Percentiles rank a stretch among this genome's conserved stretches.
Evolutionary conservation across 257 asterid species (phyloP).

Genomic region (Paraleonurus japonicus): DNA sequence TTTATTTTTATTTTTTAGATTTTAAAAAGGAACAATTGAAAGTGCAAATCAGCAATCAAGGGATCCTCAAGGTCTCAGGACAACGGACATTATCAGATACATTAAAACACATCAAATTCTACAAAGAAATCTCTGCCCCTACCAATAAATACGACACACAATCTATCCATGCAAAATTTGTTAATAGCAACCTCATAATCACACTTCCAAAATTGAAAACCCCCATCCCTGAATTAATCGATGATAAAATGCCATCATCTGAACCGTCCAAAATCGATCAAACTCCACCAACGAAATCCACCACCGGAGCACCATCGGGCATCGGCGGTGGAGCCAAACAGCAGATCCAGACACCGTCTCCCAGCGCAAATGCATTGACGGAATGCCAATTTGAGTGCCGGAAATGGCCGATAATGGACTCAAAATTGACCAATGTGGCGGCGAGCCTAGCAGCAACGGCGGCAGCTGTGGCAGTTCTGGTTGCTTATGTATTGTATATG

Average conservation of each 20-base stretch:
- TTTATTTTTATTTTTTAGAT: conserved; percentile 26
- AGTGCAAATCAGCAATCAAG: conserved; percentile 50
- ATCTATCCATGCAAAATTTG: conserved; percentile 49
- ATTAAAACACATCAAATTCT: conserved; percentile 35
- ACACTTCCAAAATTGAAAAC: conserved; percentile 39
- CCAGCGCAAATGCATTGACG: neutral
- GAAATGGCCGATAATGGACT: neutral
- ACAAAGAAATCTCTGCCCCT: conserved; percentile 46
- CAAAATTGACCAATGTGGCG: conserved; percentile 27
- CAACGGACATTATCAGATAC: conserved; percentile 36
- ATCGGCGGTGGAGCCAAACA: neutral
- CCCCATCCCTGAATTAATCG: neutral
- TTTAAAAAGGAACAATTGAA: conserved; percentile 61
- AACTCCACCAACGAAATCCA: neutral
- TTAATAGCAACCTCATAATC: conserved; percentile 39
- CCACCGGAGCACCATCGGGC: neutral
- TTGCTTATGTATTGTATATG: conserved; percentile 49
- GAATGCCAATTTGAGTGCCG: neutral
- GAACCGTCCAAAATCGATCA: conserved; percentile 20
- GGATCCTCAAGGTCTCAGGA: conserved; percentile 55
- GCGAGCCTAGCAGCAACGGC: conserved; percentile 34
- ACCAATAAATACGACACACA: conserved; percentile 33
- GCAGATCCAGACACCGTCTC: neutral
- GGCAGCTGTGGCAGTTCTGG: conserved; percentile 27
- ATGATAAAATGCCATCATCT: neutral